Evolutionary conservation across 2,329 filamentous ascomycete species (phyloP).

Genomic region (Ambrosiella beaveri): DNA sequence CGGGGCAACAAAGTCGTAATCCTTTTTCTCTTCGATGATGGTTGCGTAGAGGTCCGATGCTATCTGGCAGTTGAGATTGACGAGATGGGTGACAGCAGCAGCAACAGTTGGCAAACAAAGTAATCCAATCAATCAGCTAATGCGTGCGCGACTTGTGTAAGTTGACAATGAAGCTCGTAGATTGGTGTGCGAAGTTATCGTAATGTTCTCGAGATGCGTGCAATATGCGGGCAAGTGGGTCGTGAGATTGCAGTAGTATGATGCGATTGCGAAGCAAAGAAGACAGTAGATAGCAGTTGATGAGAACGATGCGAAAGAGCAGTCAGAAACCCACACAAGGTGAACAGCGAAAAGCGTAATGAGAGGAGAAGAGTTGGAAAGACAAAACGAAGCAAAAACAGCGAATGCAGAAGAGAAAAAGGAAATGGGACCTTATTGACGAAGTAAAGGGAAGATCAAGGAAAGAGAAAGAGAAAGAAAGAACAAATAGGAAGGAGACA

Average conservation of each 20-base stretch:
- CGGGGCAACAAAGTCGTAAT: slow-evolving; percentile 18
- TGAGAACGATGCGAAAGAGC: slow-evolving; percentile 19
- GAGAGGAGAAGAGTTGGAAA: slow-evolving; percentile 15
- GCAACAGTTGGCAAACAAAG: slow-evolving; percentile 1
- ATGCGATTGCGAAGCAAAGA: not conserved
- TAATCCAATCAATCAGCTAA: not conserved
- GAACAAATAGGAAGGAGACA: slow-evolving; percentile 11
- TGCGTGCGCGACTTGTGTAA: not conserved
- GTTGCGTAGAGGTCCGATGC: slow-evolving; percentile 14
- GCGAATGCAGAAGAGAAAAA: slow-evolving; percentile 12
- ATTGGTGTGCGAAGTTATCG: not conserved
- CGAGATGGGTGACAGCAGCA: slow-evolving; percentile 19
- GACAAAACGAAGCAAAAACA: slow-evolving; percentile 12
- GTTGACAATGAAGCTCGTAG: slow-evolving; percentile 1
- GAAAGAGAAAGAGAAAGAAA: slow-evolving; percentile 6
- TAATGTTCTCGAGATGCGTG: not conserved
- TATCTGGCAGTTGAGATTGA: not conserved
- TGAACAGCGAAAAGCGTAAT: slow-evolving; percentile 15
- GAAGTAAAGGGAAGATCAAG: slow-evolving; percentile 15
- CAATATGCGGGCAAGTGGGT: not conserved
- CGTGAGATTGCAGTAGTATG: not conserved
- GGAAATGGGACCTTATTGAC: slow-evolving; percentile 7
- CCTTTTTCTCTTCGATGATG: slow-evolving; percentile 6
- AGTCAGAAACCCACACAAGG: slow-evolving; percentile 16
- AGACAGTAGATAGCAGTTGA: not conserved